Percentiles rank a stretch among this genome's conserved stretches.
Evolutionary conservation across 176 grass and related monocot genomes (phyloP).

Genomic region (Aegilops tauschii): DNA sequence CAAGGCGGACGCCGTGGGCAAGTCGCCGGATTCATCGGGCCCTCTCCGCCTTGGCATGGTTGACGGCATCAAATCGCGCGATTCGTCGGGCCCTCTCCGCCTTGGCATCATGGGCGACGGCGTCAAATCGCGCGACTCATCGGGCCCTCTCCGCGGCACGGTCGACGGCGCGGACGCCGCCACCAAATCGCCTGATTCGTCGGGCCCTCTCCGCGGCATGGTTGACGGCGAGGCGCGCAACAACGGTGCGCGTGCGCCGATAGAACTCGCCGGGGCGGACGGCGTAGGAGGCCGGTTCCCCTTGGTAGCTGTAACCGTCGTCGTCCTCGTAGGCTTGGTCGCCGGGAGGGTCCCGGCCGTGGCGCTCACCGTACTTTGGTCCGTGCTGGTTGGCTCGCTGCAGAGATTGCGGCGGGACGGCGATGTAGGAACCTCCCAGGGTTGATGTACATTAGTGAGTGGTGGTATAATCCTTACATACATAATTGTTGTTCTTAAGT

Average conservation of each 20-base stretch:
- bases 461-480: background rate
- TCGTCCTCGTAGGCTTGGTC: constrained; percentile 60
- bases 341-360: constrained; percentile 63
- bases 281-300: background rate
- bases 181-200: no score
- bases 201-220: background rate
- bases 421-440: background rate
- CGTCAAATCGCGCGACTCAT: no score
- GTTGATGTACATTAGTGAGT: constrained; percentile 34
- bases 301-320: constrained; percentile 17
- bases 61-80: background rate
- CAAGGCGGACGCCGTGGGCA: background rate
- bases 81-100: background rate
- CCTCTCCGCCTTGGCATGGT: background rate
- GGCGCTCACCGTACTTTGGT: constrained; percentile 44
- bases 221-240: background rate
- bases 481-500: background rate
- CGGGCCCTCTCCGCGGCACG: background rate
- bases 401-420: background rate
- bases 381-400: background rate
- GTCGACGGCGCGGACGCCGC: no score
- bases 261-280: background rate
- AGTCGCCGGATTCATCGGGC: background rate
- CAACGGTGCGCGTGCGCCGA: no score
- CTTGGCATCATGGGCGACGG: background rate